Conservation (phyloP, 129 eudicot genomes). For the Heracleum sosnowskyi region DNA sequence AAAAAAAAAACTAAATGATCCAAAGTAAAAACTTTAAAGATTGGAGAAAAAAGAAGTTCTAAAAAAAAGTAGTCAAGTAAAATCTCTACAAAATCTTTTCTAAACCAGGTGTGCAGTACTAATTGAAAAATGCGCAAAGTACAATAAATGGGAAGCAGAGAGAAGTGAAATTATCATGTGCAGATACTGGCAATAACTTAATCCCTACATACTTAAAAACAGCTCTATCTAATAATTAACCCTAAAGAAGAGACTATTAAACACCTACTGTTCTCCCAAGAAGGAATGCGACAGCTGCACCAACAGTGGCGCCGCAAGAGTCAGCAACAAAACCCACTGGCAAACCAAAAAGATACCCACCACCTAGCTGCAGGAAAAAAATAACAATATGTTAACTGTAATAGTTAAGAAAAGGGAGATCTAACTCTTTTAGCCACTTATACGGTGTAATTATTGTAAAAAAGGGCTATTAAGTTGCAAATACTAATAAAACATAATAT, state of each 20-base stretch:
- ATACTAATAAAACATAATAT: neutral
- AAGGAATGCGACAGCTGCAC: slow-evolving; percentile 80
- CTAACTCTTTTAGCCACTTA: neutral
- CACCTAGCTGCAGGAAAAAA: slow-evolving; percentile 67
- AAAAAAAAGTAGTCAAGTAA: neutral
- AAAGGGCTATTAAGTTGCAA: neutral
- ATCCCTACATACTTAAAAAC: neutral
- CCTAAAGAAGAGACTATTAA: slow-evolving; percentile 2
- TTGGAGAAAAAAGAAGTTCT: neutral
- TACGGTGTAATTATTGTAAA: neutral
- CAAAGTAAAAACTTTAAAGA: neutral
- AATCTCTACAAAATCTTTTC: neutral
- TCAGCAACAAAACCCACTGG: slow-evolving; percentile 83
- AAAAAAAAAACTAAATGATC: neutral
- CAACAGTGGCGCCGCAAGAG: slow-evolving; percentile 75
- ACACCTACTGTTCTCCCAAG: slow-evolving; percentile 80
- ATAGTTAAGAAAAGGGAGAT: neutral
- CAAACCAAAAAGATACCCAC: slow-evolving; percentile 91
- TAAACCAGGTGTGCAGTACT: neutral
- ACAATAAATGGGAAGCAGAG: neutral
- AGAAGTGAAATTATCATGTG: neutral
- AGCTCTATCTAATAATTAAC: neutral
- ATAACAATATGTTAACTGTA: neutral
- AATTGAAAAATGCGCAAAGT: neutral
- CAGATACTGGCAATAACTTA: neutral